These are phyloP conservation scores for Corymbia calophylla DNA, from an alignment of 441 rosid species.

Conservation along the genomic window DNA sequence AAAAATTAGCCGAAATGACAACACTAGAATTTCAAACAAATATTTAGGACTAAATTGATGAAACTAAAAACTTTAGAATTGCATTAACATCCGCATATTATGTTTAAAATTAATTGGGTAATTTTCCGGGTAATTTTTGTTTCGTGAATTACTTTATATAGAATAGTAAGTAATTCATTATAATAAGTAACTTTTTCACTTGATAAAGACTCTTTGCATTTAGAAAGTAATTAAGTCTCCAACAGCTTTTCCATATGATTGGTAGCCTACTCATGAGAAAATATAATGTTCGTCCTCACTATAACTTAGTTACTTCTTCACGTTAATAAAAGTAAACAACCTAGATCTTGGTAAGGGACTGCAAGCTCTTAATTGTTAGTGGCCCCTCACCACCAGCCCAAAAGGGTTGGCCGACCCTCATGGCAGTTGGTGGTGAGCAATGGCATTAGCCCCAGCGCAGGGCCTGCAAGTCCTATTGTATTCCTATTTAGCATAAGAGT, in stretches of 20 bases:
- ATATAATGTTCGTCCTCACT: too few relatives aligned
- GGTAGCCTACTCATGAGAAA: too few relatives aligned
- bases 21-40: neutral
- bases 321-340: neutral
- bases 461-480: neutral
- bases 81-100: neutral
- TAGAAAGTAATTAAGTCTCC: neutral
- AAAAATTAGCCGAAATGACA: neutral
- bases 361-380: neutral
- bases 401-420: neutral
- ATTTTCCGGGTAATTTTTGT: rapidly evolving
- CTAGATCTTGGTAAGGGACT: neutral
- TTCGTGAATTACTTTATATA: neutral
- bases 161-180: too few relatives aligned
- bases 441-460: neutral
- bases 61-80: too few relatives aligned
- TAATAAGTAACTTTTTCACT: too few relatives aligned
- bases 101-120: too few relatives aligned
- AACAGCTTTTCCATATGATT: neutral
- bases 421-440: too few relatives aligned
- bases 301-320: neutral
- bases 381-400: neutral
- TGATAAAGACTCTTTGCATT: neutral
- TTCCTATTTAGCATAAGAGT: too few relatives aligned
- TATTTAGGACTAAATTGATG: neutral